These are phyloP conservation scores for Rhodotorula glutinis DNA, from an alignment of 1,284 basidiomycete genomes.

Conservation along the genomic window DNA sequence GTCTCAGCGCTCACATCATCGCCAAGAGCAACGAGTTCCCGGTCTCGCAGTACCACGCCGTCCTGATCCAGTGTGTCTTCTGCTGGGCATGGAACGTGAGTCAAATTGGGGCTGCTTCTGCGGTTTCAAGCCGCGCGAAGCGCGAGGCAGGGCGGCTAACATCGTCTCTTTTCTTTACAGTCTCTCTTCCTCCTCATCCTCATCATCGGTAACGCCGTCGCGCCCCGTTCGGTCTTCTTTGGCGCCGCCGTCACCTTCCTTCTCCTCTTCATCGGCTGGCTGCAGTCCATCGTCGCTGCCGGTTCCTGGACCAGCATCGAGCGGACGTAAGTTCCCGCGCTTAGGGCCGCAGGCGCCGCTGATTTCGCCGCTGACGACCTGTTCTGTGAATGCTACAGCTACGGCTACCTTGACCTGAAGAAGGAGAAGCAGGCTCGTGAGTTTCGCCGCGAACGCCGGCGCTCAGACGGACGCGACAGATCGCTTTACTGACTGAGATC, in stretches of 20 bases:
- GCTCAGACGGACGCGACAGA: too few species aligned
- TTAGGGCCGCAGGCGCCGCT: neutral
- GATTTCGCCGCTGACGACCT: too few species aligned
- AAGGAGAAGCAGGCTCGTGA: neutral
- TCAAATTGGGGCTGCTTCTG: too few species aligned
- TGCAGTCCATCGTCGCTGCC: constrained; percentile 15
- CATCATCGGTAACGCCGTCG: constrained; percentile 15
- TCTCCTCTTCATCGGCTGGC: constrained; percentile 25
- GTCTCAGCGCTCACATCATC: constrained; percentile 16
- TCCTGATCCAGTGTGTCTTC: constrained; percentile 19
- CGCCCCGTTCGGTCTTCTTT: constrained; percentile 14
- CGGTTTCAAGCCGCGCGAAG: too few species aligned
- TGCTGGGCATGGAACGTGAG: constrained; percentile 9
- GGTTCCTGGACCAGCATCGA: constrained; percentile 8
- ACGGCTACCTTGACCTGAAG: constrained; percentile 2
- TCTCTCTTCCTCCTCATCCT: constrained; percentile 8
- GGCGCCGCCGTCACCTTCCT: constrained; percentile 12
- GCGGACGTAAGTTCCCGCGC: neutral
- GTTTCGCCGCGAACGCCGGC: too few species aligned
- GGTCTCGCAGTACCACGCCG: neutral
- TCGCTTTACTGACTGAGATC: too few species aligned
- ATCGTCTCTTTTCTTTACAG: too few species aligned
- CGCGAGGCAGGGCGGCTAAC: too few species aligned
- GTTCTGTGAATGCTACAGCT: neutral
- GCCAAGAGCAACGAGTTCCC: constrained; percentile 1